phyloP scores from a whole-genome alignment of 495 filamentous ascomycete genomes.

The Penicillium silybi region DNA sequence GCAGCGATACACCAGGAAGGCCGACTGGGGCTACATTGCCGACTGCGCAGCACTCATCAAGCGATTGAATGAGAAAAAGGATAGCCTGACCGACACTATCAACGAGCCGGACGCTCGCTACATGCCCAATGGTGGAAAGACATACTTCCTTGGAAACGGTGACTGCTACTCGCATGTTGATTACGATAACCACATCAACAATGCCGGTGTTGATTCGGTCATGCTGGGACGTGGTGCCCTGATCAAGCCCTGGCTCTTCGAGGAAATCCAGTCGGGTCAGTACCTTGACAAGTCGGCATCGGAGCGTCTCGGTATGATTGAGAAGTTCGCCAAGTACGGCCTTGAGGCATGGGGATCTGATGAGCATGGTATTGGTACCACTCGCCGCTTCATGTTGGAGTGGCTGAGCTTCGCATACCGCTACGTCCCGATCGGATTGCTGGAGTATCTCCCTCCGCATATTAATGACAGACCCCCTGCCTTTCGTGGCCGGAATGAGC shows the following conservation, averaged over 20 bases:
- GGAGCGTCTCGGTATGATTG: slow-evolving; percentile 79
- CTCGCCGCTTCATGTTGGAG: slow-evolving; percentile 85
- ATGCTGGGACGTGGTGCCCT: slow-evolving; percentile 91
- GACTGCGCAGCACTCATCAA: slow-evolving; percentile 84
- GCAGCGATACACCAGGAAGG: slow-evolving; percentile 84
- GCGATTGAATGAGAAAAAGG: slow-evolving; percentile 61
- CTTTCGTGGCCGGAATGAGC: slow-evolving; percentile 76
- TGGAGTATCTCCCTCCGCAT: slow-evolving; percentile 80
- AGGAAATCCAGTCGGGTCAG: slow-evolving; percentile 87
- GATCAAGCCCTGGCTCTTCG: slow-evolving; percentile 97
- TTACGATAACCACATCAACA: slow-evolving; percentile 72
- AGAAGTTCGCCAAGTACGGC: slow-evolving; percentile 85
- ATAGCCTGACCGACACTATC: slow-evolving; percentile 67
- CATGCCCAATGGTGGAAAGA: slow-evolving; percentile 56
- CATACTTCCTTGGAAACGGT: slow-evolving; percentile 94
- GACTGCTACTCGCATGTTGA: slow-evolving; percentile 92
- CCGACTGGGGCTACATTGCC: slow-evolving; percentile 92
- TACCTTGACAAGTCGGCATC: slow-evolving; percentile 90
- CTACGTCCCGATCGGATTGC: slow-evolving; percentile 84
- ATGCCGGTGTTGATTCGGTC: slow-evolving; percentile 75
- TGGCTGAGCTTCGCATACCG: slow-evolving; percentile 90
- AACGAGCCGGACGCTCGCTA: slow-evolving; percentile 66
- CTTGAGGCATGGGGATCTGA: slow-evolving; percentile 93
- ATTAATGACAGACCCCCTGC: slow-evolving; percentile 84
- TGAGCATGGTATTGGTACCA: slow-evolving; percentile 85